Percentiles rank a stretch among this genome's conserved stretches.
These are phyloP conservation scores for Aspergillus thermomutatus DNA, from an alignment of 2,329 filamentous ascomycete genomes.

Conservation along the genomic window DNA sequence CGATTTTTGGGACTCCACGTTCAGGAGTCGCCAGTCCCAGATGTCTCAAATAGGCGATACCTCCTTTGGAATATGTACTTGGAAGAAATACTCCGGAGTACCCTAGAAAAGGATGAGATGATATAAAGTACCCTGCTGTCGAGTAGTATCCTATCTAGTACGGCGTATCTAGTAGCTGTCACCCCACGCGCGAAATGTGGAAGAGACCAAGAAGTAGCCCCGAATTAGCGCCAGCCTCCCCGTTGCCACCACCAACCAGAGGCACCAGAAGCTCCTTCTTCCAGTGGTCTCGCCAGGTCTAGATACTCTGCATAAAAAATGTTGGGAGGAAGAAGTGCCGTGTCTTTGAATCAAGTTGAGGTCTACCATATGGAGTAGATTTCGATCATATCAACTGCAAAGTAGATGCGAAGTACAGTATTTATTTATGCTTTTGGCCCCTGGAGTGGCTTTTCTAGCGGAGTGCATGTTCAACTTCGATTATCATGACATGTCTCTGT, in stretches of 20 bases:
- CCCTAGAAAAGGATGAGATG: neutral
- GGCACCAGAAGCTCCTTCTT: neutral
- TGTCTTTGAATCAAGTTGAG: too few relatives aligned
- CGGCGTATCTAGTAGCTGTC: too few relatives aligned
- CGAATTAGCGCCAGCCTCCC: neutral
- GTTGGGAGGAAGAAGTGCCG: neutral
- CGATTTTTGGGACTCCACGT: neutral
- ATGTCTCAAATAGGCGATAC: neutral
- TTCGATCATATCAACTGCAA: neutral
- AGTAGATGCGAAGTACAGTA: neutral
- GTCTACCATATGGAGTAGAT: neutral
- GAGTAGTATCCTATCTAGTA: neutral
- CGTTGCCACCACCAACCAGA: neutral
- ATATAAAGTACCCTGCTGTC: neutral
- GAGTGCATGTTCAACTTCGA: neutral
- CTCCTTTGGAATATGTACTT: neutral
- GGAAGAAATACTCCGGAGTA: neutral
- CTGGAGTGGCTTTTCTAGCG: neutral
- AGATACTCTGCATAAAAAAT: neutral
- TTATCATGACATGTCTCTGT: too few relatives aligned
- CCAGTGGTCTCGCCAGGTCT: neutral
- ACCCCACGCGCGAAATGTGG: neutral
- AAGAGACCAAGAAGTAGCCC: neutral
- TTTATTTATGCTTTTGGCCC: neutral
- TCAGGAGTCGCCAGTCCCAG: neutral